A percentile compares a stretch with the other conserved stretches of the same genome.
Conservation (phyloP, 2,329 filamentous ascomycete genomes). For the Fusarium sp. region DNA sequence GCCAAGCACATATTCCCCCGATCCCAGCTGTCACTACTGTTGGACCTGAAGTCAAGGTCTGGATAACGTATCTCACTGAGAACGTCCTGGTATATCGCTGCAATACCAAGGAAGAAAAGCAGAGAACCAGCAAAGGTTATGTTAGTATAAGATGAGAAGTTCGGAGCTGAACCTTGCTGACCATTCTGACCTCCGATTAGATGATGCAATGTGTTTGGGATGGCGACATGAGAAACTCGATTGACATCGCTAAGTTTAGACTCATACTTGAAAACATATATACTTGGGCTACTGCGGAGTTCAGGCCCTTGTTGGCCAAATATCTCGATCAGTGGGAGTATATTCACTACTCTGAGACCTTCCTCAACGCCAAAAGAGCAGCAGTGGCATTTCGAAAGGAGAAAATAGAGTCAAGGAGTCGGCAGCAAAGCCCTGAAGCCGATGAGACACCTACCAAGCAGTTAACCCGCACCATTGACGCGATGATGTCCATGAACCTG, state of each 20-base stretch:
- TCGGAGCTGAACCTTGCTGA: background rate
- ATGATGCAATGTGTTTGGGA: background rate
- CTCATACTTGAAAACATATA: background rate
- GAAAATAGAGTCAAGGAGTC: background rate
- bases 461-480: background rate
- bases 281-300: background rate
- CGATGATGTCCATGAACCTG: background rate
- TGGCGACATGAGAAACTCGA: background rate
- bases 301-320: background rate
- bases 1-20: conserved; percentile 16
- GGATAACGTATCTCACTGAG: conserved; percentile 21
- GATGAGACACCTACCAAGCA: background rate
- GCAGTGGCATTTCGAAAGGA: background rate
- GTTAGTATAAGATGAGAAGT: background rate
- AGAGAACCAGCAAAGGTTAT: background rate
- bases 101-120: background rate
- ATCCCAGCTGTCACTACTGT: conserved; percentile 28
- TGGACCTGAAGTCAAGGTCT: conserved; percentile 29
- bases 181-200: background rate
- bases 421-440: background rate
- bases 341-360: fast-evolving
- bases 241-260: background rate
- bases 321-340: background rate
- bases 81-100: background rate
- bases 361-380: fast-evolving